Percentiles rank a stretch among this genome's conserved stretches.
Conservation (phyloP, 306 rosid species). For the Trichosanthes cucumerina region DNA sequence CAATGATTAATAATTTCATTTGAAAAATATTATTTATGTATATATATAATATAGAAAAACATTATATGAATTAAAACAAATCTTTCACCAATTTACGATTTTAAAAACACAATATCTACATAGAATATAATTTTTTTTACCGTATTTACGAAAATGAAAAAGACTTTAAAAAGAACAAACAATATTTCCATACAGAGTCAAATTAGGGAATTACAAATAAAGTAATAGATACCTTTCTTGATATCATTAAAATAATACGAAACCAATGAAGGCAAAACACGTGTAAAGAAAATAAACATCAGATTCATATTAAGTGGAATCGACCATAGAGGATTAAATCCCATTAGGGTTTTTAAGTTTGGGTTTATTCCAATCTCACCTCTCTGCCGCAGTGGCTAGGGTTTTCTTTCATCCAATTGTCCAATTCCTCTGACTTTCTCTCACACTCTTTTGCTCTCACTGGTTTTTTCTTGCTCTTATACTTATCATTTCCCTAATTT, state of each 20-base stretch:
- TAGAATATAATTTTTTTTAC: background rate
- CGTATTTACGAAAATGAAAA: background rate
- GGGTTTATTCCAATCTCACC: constrained; percentile 12
- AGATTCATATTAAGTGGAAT: background rate
- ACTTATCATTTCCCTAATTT: background rate
- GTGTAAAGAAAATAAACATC: background rate
- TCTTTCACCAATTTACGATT: too few species aligned
- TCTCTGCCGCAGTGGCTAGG: constrained; percentile 43
- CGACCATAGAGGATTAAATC: background rate
- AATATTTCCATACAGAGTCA: background rate
- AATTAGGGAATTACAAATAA: background rate
- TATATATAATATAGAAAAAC: too few species aligned
- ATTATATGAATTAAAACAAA: too few species aligned
- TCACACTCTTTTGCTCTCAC: background rate
- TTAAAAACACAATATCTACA: too few species aligned
- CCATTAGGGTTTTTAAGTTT: constrained; percentile 30
- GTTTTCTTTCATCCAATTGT: constrained; percentile 15
- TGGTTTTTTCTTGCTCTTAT: background rate
- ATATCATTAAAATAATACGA: background rate
- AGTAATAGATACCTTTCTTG: background rate
- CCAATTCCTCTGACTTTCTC: background rate
- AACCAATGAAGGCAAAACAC: background rate
- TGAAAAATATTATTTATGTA: too few species aligned
- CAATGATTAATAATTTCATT: too few species aligned
- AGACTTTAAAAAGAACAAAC: background rate